Evolutionary conservation across 2,329 filamentous ascomycete genomes (phyloP).

Genomic region (Helminthosporium solani): DNA sequence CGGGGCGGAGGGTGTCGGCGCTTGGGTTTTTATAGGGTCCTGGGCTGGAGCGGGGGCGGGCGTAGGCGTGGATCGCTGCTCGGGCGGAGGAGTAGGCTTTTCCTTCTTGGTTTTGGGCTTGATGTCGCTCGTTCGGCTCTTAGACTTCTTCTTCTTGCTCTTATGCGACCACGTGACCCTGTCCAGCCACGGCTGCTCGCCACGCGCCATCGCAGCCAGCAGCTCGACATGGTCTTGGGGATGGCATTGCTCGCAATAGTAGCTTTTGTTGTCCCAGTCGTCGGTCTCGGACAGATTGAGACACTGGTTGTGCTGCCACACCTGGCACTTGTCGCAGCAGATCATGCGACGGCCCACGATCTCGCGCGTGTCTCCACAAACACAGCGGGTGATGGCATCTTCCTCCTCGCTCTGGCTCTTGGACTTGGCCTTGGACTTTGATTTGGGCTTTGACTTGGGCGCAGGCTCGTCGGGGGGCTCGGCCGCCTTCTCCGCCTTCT

Average conservation of each 20-base stretch:
- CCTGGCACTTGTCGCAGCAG: conserved; percentile 86
- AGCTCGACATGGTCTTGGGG: conserved; percentile 82
- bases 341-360: conserved; percentile 92
- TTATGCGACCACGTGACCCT: too few relatives aligned
- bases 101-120: conserved; percentile 50
- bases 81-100: conserved; percentile 20
- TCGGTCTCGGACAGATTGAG: conserved; percentile 76
- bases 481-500: conserved; percentile 80
- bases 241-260: conserved; percentile 88
- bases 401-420: too few relatives aligned
- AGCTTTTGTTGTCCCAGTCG: conserved; percentile 56
- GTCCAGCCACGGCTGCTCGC: conserved; percentile 88
- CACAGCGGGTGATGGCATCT: conserved; percentile 85
- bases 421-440: too few relatives aligned
- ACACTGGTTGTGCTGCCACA: conserved; percentile 97
- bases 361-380: conserved; percentile 79
- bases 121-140: conserved; percentile 65
- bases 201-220: conserved; percentile 72
- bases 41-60: conserved; percentile 15
- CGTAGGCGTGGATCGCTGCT: conserved; percentile 8
- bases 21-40: conserved; percentile 10
- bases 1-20: conserved; percentile 3
- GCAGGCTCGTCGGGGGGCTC: conserved; percentile 52
- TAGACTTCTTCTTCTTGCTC: conserved; percentile 60
- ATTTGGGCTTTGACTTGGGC: conserved; percentile 31